Conservation (phyloP, 805 yeast species). For the Candida succiphila region DNA sequence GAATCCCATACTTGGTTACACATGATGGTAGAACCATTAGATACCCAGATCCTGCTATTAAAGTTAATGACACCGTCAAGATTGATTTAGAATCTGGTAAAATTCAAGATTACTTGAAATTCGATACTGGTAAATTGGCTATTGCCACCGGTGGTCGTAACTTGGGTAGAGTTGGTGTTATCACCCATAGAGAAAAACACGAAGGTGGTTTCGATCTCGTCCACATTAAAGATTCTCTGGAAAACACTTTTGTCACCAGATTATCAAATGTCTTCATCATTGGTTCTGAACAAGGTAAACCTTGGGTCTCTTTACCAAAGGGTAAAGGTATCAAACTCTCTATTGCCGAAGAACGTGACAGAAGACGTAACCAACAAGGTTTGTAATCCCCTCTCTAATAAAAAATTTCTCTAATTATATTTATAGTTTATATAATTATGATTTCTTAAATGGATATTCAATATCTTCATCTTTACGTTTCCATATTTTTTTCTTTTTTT, state of each 20-base stretch:
- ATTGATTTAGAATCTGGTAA: conserved; percentile 94
- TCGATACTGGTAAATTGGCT: conserved; percentile 86
- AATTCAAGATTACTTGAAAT: conserved; percentile 79
- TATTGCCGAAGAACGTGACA: conserved; percentile 96
- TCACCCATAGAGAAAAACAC: conserved; percentile 93
- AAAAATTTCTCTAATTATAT: neutral
- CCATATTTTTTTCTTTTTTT: conserved; percentile 88
- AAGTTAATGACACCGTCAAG: conserved; percentile 96
- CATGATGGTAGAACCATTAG: conserved; percentile 99
- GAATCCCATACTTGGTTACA: conserved; percentile 96
- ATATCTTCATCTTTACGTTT: conserved; percentile 73
- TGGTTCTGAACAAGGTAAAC: conserved; percentile 95
- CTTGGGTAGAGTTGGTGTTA: conserved; percentile 97
- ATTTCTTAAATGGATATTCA: conserved; percentile 73
- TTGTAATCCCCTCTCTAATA: conserved; percentile 23
- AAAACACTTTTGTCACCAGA: conserved; percentile 94
- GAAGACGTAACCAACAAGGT: conserved; percentile 82
- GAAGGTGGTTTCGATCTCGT: conserved; percentile 98
- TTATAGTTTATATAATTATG: conserved; percentile 1
- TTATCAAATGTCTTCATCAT: conserved; percentile 86
- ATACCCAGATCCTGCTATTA: conserved; percentile 97
- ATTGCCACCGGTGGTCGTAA: conserved; percentile 98
- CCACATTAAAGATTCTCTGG: conserved; percentile 91
- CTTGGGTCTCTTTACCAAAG: conserved; percentile 92
- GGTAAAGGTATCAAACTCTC: conserved; percentile 97